Base-by-base conservation (phyloP, 805 yeast genomes). In the Lachancea quebecensis region DNA sequence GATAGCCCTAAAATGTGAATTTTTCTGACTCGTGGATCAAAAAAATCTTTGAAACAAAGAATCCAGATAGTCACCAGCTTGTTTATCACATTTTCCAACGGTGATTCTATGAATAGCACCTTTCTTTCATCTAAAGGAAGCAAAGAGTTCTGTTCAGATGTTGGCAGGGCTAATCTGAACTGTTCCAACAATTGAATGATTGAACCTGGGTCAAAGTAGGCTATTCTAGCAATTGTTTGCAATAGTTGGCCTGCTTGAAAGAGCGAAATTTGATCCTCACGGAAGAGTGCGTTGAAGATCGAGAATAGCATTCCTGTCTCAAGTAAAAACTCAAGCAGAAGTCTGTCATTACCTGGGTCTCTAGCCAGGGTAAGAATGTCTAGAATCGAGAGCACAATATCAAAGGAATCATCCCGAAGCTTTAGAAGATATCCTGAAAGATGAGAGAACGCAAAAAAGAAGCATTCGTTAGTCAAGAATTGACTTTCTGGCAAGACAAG, bases 11-110 rank as follows among this genome's bases (percentile, higher is more conserved):
- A 60, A 2, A 81, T 66, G 51, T 76, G 79, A 42, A 82, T 67
- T 62, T 91, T 91, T 50, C 84, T 78, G 52, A 79, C 78, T 48
- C 86, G 73, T 1, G 95, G 90, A 55, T 82, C 88, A 35, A 83
- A 85, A 46, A 85, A 74, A 48, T 77, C 77, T 27, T 69, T 67
- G 49, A 74, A 61, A 70, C 78, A 75, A 21, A 70, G 67, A 35
- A 70, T 64, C 69, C 75, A 71, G 12, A 62, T 55, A 4, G 62
- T 53, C 11, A 65, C 31, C 17, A 70, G 59, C 43, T 59, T 64
- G 36, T 48, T 48, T 4, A 68, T 41, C 4, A 63, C 46, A 6
- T 51, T 50, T 12, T 56, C 60, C 37, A 57, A 53, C 9, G 60
- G 36, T 52, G 53, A 54, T 18, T 64, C 68, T 4, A 46, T 51